Evolutionary conservation across 192 early-diverging fungal species (phyloP), one percentile per base, ranked within the genome.

Genomic region (Jimgerdemannia lactiflua): DNA sequence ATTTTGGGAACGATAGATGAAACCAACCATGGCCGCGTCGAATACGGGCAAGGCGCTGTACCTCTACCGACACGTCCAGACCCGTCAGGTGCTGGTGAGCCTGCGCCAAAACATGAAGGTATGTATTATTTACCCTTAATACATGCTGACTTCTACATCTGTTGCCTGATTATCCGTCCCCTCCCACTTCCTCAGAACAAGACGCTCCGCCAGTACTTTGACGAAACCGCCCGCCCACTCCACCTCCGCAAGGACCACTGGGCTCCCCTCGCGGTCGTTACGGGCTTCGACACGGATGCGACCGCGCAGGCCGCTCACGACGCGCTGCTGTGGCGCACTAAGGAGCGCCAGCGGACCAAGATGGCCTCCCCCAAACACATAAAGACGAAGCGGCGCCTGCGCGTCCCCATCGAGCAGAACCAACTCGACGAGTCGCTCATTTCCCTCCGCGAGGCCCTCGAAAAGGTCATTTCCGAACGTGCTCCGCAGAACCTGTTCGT

Each of bases 11-110:
- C 29, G 29, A 29, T 29, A 1, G 29, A 29, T 29, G 29, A 0
- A 29, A 29, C 1, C 29, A 29, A 29, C 29, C 29, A 29, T 29
- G 29, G 29, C 29, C 29, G 29, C 29, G 29, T 29, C 29, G 29
- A 29, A 29, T 29, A 29, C 29, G 29, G 29, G 29, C 29, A 29
- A 29, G 29, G 29, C 29, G 29, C 29, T 29, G 29, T 84, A 88
- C 65, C 79, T 88, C 73, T 88, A 82, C 73, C 82, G 86, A 59
- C 84, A 88, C 65, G 80, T 88, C 69, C 86, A 88, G 66, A 85
- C 86, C 40, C 77, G 83, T 2, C 86, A 88, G 71, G 83, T 88
- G 39, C 78, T 88, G 29, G 83, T 88, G 4, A 86, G 84, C 19
- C 43, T 82, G 19, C 79, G 82, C 73, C 78, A 74, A 67, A 77